Evolutionary conservation across 805 yeast genomes (phyloP).

Genomic region (Candida hispaniensis): DNA sequence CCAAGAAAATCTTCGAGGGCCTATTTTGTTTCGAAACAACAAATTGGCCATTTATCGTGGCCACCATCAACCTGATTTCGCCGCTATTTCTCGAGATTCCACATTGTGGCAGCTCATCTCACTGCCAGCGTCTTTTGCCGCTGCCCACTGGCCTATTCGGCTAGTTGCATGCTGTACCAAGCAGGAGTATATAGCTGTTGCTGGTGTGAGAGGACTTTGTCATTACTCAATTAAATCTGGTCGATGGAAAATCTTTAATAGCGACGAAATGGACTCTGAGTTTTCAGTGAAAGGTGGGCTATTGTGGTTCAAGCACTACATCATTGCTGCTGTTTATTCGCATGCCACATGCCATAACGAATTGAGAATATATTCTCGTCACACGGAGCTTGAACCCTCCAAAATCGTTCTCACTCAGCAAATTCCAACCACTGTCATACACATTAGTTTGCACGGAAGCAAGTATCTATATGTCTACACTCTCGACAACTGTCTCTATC

Average conservation of each 20-base stretch:
- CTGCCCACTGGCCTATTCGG: conserved; percentile 36
- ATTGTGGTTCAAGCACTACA: conserved; percentile 31
- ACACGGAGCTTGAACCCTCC: conserved; percentile 26
- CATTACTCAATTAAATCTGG: conserved; percentile 34
- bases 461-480: conserved; percentile 29
- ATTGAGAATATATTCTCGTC: conserved; percentile 32
- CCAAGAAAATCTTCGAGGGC: conserved; percentile 32
- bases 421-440: conserved; percentile 27
- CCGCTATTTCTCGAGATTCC: conserved; percentile 35
- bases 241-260: conserved; percentile 39
- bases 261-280: conserved; percentile 28
- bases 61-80: conserved; percentile 34
- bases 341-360: conserved; percentile 21
- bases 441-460: conserved; percentile 25
- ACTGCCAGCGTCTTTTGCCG: conserved; percentile 37
- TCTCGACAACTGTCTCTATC: conserved; percentile 25
- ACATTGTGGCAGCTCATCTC: conserved; percentile 38
- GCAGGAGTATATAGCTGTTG: conserved; percentile 40
- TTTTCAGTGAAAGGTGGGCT: conserved; percentile 31
- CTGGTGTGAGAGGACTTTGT: conserved; percentile 40
- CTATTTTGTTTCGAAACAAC: conserved; percentile 35
- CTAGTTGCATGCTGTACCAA: conserved; percentile 37
- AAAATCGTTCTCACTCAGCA: conserved; percentile 26
- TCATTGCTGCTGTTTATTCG: conserved; percentile 29
- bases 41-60: conserved; percentile 38